Base-by-base conservation (phyloP, 2,329 filamentous ascomycete species). In the Aureobasidium sp. region DNA sequence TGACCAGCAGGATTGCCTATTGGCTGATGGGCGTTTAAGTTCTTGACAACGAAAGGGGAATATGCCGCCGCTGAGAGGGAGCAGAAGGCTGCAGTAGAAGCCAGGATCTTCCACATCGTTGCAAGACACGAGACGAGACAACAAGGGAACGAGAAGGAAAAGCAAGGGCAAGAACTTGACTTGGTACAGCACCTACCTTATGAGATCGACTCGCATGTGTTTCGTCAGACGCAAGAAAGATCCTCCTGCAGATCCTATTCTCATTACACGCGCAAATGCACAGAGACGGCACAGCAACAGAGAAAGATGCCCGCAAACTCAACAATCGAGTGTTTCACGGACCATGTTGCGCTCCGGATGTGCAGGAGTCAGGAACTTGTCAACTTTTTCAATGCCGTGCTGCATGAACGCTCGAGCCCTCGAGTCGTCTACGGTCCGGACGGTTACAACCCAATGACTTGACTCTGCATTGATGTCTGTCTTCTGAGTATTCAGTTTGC, bases 21-120 rank as follows among this genome's bases (percentile, higher is more conserved):
- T 8, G 69, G 69, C 57, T 69, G 66, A 39, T 70, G 66, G 6
- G 68, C 66, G 17, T 58, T 67, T 22, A 71, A 15, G 9, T 49
- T 33, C 1, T 59, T 40, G 52, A 66, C 68, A 19, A 39, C 27
- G 2, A 61, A 17, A 12, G 60, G 49, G 5, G 58, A 61, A 27
- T 60, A 60, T 29, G 57, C 57, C 8, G 17, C 17, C 29, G 27
- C 27, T 29, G 45, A 45, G 5, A 60, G 24, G 35, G 57, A 50
- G 35, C 57, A 60, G 14, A 42, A 35, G 5, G 44, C 15, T 31
- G 45, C 57, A 14, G 24, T 12, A 3, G 33, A 40, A 42, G 11
- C 35, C 9, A 42, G 3, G 1, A 33, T 50, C 45, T 60, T 60
- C 33, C 47, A 49, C 57, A 60, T 60, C 7, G 22, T 54, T 12